Conservation (phyloP, 2,329 filamentous ascomycete species). For the Ophiostoma sp. region DNA sequence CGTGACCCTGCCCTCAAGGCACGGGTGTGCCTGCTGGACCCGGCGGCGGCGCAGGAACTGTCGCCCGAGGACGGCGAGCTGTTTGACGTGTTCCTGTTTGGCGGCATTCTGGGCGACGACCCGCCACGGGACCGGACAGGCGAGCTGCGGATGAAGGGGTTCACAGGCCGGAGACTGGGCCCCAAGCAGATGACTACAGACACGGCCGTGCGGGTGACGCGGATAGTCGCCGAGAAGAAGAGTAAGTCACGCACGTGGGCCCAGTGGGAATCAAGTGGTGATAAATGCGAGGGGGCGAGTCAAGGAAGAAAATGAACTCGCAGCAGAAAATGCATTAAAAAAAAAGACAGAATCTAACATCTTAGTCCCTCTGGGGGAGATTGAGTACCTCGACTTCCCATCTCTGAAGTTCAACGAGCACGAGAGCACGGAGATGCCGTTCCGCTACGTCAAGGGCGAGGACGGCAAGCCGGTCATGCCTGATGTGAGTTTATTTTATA, state of each 20-base stretch:
- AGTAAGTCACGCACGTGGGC: constrained; percentile 46
- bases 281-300: neutral
- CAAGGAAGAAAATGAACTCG: neutral
- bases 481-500: constrained; percentile 50
- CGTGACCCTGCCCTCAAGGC: constrained; percentile 52
- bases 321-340: neutral
- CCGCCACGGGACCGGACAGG: constrained; percentile 91
- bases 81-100: constrained; percentile 93
- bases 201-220: constrained; percentile 88
- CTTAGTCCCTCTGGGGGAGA: constrained; percentile 67
- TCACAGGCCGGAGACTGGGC: constrained; percentile 77
- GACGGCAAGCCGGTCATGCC: constrained; percentile 86
- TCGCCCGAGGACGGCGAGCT: constrained; percentile 70
- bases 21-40: constrained; percentile 22
- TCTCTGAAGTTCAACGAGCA: constrained; percentile 86
- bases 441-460: constrained; percentile 79
- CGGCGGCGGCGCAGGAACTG: constrained; percentile 57
- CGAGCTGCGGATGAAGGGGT: constrained; percentile 92
- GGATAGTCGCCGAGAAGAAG: constrained; percentile 79
- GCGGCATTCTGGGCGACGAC: constrained; percentile 92
- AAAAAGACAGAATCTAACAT: neutral
- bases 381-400: constrained; percentile 80
- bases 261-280: neutral
- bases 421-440: constrained; percentile 96
- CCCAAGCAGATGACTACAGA: constrained; percentile 98